Conservation (phyloP, 305 asterid genomes). For the Fraxinus nigra region DNA sequence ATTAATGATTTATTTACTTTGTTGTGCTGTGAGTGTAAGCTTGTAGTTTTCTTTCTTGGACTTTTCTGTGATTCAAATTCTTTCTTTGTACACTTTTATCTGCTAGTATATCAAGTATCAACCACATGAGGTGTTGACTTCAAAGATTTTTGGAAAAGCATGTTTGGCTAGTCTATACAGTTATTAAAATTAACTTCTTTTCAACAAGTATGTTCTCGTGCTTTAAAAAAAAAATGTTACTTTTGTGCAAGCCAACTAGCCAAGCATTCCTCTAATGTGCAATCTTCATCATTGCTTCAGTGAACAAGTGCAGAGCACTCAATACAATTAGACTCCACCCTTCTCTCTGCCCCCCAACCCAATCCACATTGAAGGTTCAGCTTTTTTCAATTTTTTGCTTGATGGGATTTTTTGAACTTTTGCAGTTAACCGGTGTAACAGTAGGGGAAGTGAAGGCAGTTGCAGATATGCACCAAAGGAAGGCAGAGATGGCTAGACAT, state of each 20-base stretch:
- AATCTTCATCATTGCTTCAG: constrained; percentile 57
- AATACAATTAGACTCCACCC: constrained; percentile 25
- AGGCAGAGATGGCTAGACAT: constrained; percentile 93
- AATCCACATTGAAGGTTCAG: constrained; percentile 10
- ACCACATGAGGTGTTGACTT: constrained; percentile 31
- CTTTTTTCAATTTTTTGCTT: constrained; percentile 7
- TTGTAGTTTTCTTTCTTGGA: constrained; percentile 49
- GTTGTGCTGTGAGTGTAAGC: not conserved
- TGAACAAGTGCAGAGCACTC: constrained; percentile 39
- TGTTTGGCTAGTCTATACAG: not conserved
- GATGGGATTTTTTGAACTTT: constrained; percentile 29
- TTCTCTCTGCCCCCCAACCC: not conserved
- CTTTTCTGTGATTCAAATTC: constrained; percentile 36
- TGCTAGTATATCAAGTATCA: constrained; percentile 24
- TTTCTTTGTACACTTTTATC: constrained; percentile 22
- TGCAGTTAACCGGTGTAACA: constrained; percentile 94
- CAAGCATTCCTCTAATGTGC: constrained; percentile 10
- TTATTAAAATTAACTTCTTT: not conserved
- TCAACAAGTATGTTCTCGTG: not conserved
- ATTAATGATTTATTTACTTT: constrained; percentile 13
- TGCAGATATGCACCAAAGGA: constrained; percentile 96
- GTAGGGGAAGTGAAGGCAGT: constrained; percentile 99
- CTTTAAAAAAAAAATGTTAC: not conserved
- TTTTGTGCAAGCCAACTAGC: not conserved
- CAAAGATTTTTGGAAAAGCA: constrained; percentile 28